A percentile compares a stretch with the other conserved stretches of the same genome.
Evolutionary conservation across 1,284 basidiomycete genomes (phyloP).

Genomic region (Hemileia vastatrix): DNA sequence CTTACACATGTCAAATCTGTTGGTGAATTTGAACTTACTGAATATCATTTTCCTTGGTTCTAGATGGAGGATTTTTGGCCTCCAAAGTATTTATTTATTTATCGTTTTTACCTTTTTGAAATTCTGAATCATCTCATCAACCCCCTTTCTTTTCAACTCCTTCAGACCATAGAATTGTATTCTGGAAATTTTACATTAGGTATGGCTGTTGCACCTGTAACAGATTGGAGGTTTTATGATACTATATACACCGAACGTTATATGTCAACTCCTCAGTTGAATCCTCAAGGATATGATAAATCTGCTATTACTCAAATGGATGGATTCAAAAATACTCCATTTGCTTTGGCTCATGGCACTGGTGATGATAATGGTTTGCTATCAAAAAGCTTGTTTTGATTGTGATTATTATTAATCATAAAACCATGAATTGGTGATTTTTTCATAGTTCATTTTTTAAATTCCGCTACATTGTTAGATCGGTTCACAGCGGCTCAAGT

Average conservation of each 20-base stretch:
- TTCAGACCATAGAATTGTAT: slow-evolving; percentile 50
- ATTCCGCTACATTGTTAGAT: slow-evolving; percentile 80
- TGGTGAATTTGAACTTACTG: not conserved
- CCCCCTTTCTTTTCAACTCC: slow-evolving; percentile 4
- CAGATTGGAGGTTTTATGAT: slow-evolving; percentile 55
- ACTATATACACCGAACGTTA: slow-evolving; percentile 93
- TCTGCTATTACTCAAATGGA: slow-evolving; percentile 74
- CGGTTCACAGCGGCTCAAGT: slow-evolving; percentile 72
- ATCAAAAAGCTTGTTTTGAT: not conserved
- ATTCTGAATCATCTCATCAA: not conserved
- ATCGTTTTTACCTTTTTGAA: not conserved
- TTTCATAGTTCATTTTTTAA: slow-evolving; percentile 65
- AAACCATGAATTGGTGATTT: not conserved
- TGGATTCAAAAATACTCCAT: slow-evolving; percentile 69
- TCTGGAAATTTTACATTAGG: slow-evolving; percentile 76
- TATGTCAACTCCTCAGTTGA: slow-evolving; percentile 71
- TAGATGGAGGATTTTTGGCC: slow-evolving; percentile 87
- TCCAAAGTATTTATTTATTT: slow-evolving; percentile 59
- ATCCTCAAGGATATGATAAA: slow-evolving; percentile 70
- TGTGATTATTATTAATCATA: not conserved
- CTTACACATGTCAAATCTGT: not conserved
- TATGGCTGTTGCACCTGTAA: slow-evolving; percentile 64
- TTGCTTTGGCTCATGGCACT: slow-evolving; percentile 77
- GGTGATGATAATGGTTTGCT: slow-evolving; percentile 69
- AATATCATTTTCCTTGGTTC: slow-evolving; percentile 38